phyloP scores from a whole-genome alignment of 345 rosid genomes.

The Barbarea vulgaris region DNA sequence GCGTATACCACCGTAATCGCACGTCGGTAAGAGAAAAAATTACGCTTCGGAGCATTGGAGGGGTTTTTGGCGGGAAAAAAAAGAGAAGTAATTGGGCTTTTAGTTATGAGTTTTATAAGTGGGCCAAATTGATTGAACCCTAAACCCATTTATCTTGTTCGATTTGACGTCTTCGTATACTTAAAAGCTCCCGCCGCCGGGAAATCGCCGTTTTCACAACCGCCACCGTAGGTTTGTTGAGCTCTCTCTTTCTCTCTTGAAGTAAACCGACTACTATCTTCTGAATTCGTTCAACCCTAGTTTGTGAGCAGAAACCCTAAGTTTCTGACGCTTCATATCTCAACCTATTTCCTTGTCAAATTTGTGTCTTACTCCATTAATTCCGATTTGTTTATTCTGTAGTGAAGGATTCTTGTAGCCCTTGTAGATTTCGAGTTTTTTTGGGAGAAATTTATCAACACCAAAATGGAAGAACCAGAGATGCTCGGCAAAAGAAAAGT shows the following conservation, averaged over 20 bases:
- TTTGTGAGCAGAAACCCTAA: conserved; percentile 2
- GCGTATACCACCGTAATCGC: conserved; percentile 8
- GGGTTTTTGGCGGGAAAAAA: conserved; percentile 35
- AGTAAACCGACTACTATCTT: neutral
- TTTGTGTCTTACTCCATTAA: neutral
- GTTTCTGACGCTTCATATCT: neutral
- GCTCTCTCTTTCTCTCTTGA: neutral
- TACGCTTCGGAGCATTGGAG: neutral
- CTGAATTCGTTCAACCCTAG: conserved; percentile 1
- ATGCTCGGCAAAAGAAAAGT: conserved; percentile 60
- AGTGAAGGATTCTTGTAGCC: neutral
- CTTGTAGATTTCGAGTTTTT: neutral
- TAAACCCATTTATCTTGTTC: neutral
- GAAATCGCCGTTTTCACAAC: neutral
- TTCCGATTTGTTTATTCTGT: conserved; percentile 8
- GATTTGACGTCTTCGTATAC: neutral
- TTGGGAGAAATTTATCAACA: conserved; percentile 15
- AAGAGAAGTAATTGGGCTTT: neutral
- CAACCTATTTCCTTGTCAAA: neutral
- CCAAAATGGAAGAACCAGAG: conserved; percentile 45
- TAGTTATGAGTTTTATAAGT: neutral
- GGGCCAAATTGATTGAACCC: neutral
- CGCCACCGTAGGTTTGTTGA: conserved; percentile 13
- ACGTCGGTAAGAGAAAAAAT: conserved; percentile 3
- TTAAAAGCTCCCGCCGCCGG: conserved; percentile 9